These are phyloP conservation scores for Epichloe aotearoae DNA, from an alignment of 2,329 filamentous ascomycete species.

Conservation along the genomic window DNA sequence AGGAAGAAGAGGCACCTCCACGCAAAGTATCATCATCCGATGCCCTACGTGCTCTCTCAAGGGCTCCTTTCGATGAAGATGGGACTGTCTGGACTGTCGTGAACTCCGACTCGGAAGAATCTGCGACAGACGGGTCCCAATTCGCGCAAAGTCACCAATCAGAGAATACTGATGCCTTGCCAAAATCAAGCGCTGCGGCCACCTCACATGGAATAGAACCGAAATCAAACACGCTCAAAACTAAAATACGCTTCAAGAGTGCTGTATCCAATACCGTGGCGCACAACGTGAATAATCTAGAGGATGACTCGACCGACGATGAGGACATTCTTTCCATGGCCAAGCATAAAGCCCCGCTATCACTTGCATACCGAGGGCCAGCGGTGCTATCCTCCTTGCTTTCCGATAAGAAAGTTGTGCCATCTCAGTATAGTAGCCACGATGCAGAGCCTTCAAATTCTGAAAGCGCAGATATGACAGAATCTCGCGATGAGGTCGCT, in stretches of 20 bases:
- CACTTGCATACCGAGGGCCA: background rate
- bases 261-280: background rate
- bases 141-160: background rate
- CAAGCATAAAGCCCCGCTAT: constrained; percentile 8
- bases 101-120: constrained; percentile 20
- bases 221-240: background rate
- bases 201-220: background rate
- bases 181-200: background rate
- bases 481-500: background rate
- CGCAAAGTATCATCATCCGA: constrained; percentile 45
- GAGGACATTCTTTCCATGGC: constrained; percentile 29
- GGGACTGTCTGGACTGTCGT: constrained; percentile 38
- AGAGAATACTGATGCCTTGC: background rate
- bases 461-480: background rate
- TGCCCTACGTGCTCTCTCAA: constrained; percentile 36
- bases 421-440: background rate
- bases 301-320: constrained; percentile 25
- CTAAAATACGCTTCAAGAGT: background rate
- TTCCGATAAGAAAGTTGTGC: constrained; percentile 10
- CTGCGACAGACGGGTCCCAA: constrained; percentile 4
- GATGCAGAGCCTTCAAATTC: background rate
- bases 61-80: constrained; percentile 33
- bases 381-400: constrained; percentile 10
- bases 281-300: constrained; percentile 7
- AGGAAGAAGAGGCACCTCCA: constrained; percentile 28